Base-by-base conservation (phyloP, 352 stramenopile genomes). In the Phytophthora pistaciae region DNA sequence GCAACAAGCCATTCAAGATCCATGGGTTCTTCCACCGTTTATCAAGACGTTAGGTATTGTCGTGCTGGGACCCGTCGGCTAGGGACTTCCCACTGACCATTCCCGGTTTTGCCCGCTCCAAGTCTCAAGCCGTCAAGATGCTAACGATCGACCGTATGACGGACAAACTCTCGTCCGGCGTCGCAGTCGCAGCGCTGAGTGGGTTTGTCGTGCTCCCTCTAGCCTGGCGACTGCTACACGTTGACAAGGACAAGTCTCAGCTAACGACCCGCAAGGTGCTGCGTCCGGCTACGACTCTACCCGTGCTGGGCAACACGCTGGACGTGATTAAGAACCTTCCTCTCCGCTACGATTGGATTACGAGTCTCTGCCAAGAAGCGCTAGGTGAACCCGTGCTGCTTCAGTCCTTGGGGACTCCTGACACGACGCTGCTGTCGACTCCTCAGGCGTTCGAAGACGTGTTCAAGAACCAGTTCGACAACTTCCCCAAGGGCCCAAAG, bases 401-500 rank as follows among this genome's bases (percentile, higher is more conserved):
- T 14, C 57, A 72, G 42, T 70, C 75, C 16, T 49, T 83, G 5
- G 75, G 75, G 5, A 77, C 67, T 0, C 71, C 68, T 6, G 72
- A 86, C 14, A 62, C 79, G 56, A 68, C 70, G 13, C 52, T 88
- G 16, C 11, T 90, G 2, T 85, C 71, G 31, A 90, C 78, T 14
- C 70, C 72, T 16, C 38, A 83, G 44, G 60, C 63, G 0, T 75
- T 89, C 25, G 83, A 91, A 27, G 83, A 91, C 52, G 79, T 89
- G 36, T 66, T 84, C 59, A 86, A 88, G 59, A 88, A 71, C 21
- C 74, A 94, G 20, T 96, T 95, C 56, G 77, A 86, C 36, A 87
- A 77, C 56, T 96, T 94, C 63, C 67, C 75, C 3, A 96, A 96
- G 71, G 87, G 72, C 40, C 42, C 69, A 2, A 71, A 73, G 56